A percentile compares a stretch with the other conserved stretches of the same genome.
These are phyloP conservation scores for Russula ochroleuca DNA, from an alignment of 768 basidiomycete genomes.

Conservation along the genomic window DNA sequence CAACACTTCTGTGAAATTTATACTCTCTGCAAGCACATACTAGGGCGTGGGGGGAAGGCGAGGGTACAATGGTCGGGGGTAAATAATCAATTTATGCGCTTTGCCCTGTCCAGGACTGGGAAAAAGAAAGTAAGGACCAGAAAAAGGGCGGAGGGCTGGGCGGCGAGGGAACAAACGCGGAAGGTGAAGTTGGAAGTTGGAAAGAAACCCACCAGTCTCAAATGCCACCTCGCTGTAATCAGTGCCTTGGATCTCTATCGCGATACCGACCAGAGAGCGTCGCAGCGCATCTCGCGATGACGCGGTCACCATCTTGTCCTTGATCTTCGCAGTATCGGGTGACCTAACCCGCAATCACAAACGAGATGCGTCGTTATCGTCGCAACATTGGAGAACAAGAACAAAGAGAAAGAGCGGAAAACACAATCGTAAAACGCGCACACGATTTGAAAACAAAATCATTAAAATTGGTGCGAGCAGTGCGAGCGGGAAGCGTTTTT, in stretches of 20 bases:
- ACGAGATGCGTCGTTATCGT: background rate
- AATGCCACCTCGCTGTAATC: conserved; percentile 68
- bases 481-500: background rate
- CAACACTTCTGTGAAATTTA: conserved; percentile 31
- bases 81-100: conserved; percentile 26
- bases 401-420: too few relatives aligned
- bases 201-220: conserved; percentile 49
- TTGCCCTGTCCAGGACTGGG: conserved; percentile 33
- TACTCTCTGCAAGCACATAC: conserved; percentile 27
- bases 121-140: background rate
- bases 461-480: background rate
- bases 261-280: conserved; percentile 68
- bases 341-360: conserved; percentile 50
- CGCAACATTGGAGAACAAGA: background rate
- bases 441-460: background rate
- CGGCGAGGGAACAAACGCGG: background rate
- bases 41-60: background rate
- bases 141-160: background rate
- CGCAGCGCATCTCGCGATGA: conserved; percentile 81
- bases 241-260: conserved; percentile 81
- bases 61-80: background rate
- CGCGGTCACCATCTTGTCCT: conserved; percentile 90
- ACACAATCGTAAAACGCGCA: background rate
- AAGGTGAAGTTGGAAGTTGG: conserved; percentile 8
- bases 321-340: conserved; percentile 80